Conservation (phyloP, 768 basidiomycete species). For the Scleroderma citrinum region DNA sequence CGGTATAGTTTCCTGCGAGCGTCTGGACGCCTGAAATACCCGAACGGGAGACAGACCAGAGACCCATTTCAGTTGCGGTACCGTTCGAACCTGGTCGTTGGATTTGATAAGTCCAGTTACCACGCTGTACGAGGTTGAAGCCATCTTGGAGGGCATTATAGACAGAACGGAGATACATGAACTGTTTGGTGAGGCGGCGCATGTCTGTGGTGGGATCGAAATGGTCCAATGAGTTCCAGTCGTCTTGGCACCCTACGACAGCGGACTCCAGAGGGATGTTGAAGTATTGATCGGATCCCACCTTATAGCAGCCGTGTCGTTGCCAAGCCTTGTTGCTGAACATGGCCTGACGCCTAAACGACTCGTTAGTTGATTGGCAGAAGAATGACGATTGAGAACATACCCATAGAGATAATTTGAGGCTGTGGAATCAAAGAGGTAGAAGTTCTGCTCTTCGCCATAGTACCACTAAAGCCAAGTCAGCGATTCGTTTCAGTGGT, state of each 20-base stretch:
- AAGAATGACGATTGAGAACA: conserved; percentile 15
- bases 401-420: conserved; percentile 89
- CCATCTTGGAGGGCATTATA: conserved; percentile 84
- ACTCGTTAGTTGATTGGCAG: conserved; percentile 1
- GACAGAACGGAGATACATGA: conserved; percentile 58
- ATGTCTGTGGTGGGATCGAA: conserved; percentile 85
- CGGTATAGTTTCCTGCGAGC: conserved; percentile 52
- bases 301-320: conserved; percentile 85
- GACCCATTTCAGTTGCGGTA: conserved; percentile 79
- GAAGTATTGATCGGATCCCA: conserved; percentile 91
- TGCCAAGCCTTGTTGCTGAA: conserved; percentile 81
- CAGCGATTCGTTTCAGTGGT: not conserved
- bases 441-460: conserved; percentile 91
- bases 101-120: conserved; percentile 80
- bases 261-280: conserved; percentile 83
- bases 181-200: conserved; percentile 68
- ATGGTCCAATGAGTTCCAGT: conserved; percentile 92
- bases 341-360: conserved; percentile 84
- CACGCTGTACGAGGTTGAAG: conserved; percentile 73
- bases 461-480: conserved; percentile 57
- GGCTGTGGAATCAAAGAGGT: conserved; percentile 82
- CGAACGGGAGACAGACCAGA: conserved; percentile 76
- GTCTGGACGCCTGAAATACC: conserved; percentile 55
- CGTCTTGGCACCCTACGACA: conserved; percentile 77
- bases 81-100: conserved; percentile 80